A percentile compares a stretch with the other conserved stretches of the same genome.
Evolutionary conservation across 2,329 filamentous ascomycete genomes (phyloP).

Genomic region (Albifimbria verrucaria): DNA sequence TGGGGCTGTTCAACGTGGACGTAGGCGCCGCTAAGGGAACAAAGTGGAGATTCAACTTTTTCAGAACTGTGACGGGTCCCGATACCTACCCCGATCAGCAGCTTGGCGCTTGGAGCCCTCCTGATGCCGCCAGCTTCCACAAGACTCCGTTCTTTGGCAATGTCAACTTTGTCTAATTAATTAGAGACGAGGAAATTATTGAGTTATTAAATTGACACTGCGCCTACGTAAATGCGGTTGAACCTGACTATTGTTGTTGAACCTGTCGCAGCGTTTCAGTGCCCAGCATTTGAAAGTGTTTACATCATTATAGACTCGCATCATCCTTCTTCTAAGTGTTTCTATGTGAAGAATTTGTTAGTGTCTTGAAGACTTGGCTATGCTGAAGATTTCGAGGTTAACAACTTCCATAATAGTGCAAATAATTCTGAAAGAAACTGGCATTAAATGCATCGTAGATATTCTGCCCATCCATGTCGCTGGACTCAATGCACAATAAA

Average conservation of each 20-base stretch:
- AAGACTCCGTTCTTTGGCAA: constrained; percentile 43
- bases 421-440: no score
- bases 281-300: no score
- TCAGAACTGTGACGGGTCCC: constrained; percentile 41
- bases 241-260: background rate
- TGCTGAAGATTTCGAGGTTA: no score
- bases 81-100: constrained; percentile 40
- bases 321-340: no score
- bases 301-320: no score
- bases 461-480: no score
- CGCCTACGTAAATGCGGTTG: background rate
- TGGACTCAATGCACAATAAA: no score
- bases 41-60: constrained; percentile 51
- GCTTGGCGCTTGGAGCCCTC: constrained; percentile 43
- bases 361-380: no score
- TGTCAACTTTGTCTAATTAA: constrained; percentile 31
- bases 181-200: background rate
- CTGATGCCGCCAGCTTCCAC: constrained; percentile 44
- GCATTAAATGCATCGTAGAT: no score
- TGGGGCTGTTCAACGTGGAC: constrained; percentile 49
- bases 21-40: constrained; percentile 37
- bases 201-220: background rate
- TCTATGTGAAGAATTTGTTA: no score
- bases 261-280: no score
- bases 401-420: no score